These are phyloP conservation scores for Strigomonas galati DNA, from an alignment of 208 protist species.

Conservation along the genomic window DNA sequence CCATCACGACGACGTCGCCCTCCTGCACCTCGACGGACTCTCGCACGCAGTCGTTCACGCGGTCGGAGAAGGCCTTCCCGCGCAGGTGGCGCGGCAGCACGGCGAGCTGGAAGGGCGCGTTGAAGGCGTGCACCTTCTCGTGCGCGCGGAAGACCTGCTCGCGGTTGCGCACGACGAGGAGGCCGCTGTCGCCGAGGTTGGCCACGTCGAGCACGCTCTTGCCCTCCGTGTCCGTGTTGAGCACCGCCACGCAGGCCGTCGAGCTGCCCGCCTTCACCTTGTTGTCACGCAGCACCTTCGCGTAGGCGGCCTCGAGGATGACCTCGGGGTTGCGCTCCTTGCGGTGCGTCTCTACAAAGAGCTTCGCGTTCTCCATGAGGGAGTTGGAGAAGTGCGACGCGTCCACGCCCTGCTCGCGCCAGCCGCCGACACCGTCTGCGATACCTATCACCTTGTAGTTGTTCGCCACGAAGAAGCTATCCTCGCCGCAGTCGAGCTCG, in stretches of 20 bases:
- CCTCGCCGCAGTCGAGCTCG: conserved; percentile 92
- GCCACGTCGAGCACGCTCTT: conserved; percentile 76
- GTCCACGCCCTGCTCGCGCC: conserved; percentile 83
- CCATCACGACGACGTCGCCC: conserved; percentile 91
- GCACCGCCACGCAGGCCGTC: conserved; percentile 81
- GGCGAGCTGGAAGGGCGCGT: conserved; percentile 90
- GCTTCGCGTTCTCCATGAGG: conserved; percentile 91
- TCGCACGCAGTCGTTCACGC: conserved; percentile 62
- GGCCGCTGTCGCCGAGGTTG: conserved; percentile 89
- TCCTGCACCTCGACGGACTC: conserved; percentile 75
- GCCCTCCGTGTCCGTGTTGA: conserved; percentile 50
- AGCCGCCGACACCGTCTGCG: conserved; percentile 91
- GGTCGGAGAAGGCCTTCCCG: conserved; percentile 71
- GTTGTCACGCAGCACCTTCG: conserved; percentile 68
- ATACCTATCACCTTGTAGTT: conserved; percentile 90
- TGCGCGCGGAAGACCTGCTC: conserved; percentile 73
- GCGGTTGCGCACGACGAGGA: conserved; percentile 82
- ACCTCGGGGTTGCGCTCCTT: conserved; percentile 72
- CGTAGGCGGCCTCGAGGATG: conserved; percentile 81
- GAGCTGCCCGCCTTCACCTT: conserved; percentile 87
- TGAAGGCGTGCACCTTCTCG: conserved; percentile 91
- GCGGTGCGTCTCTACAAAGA: conserved; percentile 81
- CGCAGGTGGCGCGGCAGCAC: conserved; percentile 66
- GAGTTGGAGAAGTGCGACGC: conserved; percentile 79
- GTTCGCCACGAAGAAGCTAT: conserved; percentile 92